Evolutionary conservation across 805 yeast genomes (phyloP).

Genomic region (Lipomyces yamanashiensis): DNA sequence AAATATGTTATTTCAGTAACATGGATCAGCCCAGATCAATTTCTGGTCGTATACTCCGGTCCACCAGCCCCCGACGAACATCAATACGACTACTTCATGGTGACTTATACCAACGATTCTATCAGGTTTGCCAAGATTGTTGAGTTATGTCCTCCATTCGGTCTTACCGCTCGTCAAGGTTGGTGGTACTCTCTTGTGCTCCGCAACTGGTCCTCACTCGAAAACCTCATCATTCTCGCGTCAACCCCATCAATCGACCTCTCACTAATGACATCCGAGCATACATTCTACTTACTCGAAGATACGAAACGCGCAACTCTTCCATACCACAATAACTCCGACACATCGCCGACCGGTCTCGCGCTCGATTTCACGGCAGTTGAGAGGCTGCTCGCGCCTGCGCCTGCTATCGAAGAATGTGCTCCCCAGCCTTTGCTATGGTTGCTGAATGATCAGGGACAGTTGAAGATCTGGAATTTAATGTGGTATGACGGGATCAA

Average conservation of each 20-base stretch:
- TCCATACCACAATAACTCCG: constrained; percentile 72
- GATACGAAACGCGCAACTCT: constrained; percentile 75
- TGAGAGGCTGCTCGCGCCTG: constrained; percentile 56
- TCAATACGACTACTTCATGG: constrained; percentile 34
- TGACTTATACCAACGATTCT: constrained; percentile 8
- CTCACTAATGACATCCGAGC: constrained; percentile 50
- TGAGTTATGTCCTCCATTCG: constrained; percentile 45
- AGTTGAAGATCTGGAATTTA: constrained; percentile 65
- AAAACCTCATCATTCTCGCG: constrained; percentile 53
- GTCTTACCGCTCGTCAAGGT: constrained; percentile 36
- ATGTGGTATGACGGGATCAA: constrained; percentile 61
- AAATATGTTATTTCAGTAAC: constrained; percentile 22
- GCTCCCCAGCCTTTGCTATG: constrained; percentile 69
- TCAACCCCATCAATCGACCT: constrained; percentile 71
- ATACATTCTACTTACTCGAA: constrained; percentile 56
- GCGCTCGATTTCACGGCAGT: constrained; percentile 61
- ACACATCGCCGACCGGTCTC: constrained; percentile 72
- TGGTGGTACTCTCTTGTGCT: constrained; percentile 39
- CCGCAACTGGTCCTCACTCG: constrained; percentile 37
- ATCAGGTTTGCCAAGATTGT: constrained; percentile 27
- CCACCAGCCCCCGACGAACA: constrained; percentile 35
- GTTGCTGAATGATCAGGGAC: constrained; percentile 66
- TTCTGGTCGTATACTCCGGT: constrained; percentile 38
- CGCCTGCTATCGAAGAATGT: constrained; percentile 60
- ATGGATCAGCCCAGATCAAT: constrained; percentile 38